Conservation (phyloP, 1,139 yeast species). For the Hansenula lynferdii region DNA sequence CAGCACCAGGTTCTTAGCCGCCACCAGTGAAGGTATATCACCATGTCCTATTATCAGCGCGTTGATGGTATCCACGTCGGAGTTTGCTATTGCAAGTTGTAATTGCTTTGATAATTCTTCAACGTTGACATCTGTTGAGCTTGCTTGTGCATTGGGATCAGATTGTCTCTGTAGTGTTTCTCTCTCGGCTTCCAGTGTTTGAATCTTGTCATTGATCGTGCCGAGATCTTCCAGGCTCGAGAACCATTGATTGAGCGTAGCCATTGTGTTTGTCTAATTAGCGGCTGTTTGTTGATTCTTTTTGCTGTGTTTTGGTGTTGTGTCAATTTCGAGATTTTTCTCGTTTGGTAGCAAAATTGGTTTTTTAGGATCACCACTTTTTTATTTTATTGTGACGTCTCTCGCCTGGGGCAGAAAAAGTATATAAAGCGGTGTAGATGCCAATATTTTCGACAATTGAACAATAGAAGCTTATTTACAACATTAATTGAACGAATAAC, state of each 20-base stretch:
- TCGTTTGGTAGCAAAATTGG: background rate
- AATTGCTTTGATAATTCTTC: conserved; percentile 14
- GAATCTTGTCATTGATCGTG: conserved; percentile 22
- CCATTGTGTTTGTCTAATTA: too few species aligned
- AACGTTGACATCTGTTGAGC: conserved; percentile 6
- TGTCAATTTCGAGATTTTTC: background rate
- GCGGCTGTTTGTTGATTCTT: too few species aligned
- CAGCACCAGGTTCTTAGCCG: conserved; percentile 10
- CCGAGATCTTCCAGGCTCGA: conserved; percentile 19
- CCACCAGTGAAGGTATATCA: conserved; percentile 8
- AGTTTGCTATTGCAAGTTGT: conserved; percentile 12
- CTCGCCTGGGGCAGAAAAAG: too few species aligned
- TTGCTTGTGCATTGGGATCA: background rate
- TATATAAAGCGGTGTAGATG: background rate
- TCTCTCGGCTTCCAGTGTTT: conserved; percentile 16
- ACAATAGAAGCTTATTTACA: background rate
- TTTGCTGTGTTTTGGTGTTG: too few species aligned
- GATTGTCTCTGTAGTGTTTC: conserved; percentile 6
- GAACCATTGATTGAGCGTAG: conserved; percentile 1
- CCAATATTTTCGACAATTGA: background rate
- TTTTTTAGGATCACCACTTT: too few species aligned
- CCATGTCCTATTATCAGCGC: conserved; percentile 14
- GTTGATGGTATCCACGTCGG: conserved; percentile 13
- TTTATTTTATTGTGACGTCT: too few species aligned
- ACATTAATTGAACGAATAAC: background rate